phyloP scores from a whole-genome alignment of 306 rosid genomes.

The Corylus heterophylla region DNA sequence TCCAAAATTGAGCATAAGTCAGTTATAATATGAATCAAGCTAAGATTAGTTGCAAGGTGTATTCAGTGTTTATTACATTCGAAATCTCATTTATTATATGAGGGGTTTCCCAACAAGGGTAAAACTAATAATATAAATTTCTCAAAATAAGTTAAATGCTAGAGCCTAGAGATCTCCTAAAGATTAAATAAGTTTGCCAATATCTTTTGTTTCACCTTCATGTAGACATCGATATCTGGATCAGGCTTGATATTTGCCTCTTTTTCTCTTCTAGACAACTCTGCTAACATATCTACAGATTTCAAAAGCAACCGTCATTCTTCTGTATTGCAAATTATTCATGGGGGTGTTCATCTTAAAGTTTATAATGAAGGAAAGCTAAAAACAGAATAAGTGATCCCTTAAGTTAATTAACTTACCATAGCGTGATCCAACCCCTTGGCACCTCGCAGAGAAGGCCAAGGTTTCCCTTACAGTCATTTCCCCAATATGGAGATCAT shows the following conservation, averaged over 20 bases:
- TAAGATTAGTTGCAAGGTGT: neutral
- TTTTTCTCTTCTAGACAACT: conserved; percentile 67
- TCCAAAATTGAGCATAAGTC: neutral
- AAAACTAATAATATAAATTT: neutral
- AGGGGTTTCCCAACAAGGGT: neutral
- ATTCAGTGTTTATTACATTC: neutral
- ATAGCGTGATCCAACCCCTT: conserved; percentile 71
- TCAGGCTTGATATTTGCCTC: conserved; percentile 64
- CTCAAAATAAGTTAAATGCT: neutral
- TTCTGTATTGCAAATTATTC: neutral
- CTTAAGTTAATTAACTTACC: conserved; percentile 37
- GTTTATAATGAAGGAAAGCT: conserved; percentile 7
- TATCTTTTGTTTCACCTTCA: conserved; percentile 50
- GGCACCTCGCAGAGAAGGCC: conserved; percentile 82
- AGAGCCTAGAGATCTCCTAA: neutral
- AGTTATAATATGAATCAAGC: neutral
- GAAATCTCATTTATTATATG: neutral
- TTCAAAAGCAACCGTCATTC: neutral
- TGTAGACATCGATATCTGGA: conserved; percentile 61
- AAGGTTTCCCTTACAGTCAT: conserved; percentile 85
- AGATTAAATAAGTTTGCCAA: neutral
- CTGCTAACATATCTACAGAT: conserved; percentile 57
- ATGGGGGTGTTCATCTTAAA: neutral
- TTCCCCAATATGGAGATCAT: conserved; percentile 73
- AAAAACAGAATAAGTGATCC: conserved; percentile 1